Evolutionary conservation across 345 rosid genomes (phyloP), one percentile per base, ranked within the genome.

Genomic region (Eucalyptus pumila): DNA sequence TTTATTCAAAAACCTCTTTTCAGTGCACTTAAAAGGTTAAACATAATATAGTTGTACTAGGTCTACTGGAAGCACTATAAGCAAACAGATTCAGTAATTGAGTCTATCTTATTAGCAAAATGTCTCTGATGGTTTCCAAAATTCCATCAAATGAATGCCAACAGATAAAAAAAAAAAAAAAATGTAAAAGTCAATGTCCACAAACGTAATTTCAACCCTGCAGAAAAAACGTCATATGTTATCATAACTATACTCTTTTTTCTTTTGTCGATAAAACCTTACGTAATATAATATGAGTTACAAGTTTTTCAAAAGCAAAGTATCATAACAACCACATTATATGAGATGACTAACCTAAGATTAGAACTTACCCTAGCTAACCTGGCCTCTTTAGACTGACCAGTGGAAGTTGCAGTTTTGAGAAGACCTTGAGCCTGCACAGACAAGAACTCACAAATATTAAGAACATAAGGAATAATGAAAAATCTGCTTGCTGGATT

Each of bases 321-420:
- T 49, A 51, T 19, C 45, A 51, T 34, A 86, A 32, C 83, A 30
- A 72, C 32, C 58, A 58, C 52, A 72, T 85, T 34, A 23, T 62
- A 32, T 86, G 45, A 86, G 62, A 60, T 54, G 62, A 86, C 69
- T 86, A 49, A 37, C 65, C 42, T 19, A 87, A 86, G 80, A 47
- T 67, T 90, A 86, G 86, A 90, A 87, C 97, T 94, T 95, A 97
- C 99, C 96, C 98, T 96, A 88, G 99, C 97, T 93, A 98, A 90
- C 90, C 99, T 95, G 87, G 99, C 99, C 93, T 98, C 99, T 92
- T 98, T 98, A 87, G 99, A 98, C 93, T 95, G 97, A 88, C 99
- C 99, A 87, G 96, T 94, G 89, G 99, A 92, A 91, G 91, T 91
- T 86, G 99, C 91, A 91, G 94, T 95, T 94, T 98, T 96, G 86